phyloP scores from a whole-genome alignment of 805 yeast species.

The Saccharomycopsis schoenii region DNA sequence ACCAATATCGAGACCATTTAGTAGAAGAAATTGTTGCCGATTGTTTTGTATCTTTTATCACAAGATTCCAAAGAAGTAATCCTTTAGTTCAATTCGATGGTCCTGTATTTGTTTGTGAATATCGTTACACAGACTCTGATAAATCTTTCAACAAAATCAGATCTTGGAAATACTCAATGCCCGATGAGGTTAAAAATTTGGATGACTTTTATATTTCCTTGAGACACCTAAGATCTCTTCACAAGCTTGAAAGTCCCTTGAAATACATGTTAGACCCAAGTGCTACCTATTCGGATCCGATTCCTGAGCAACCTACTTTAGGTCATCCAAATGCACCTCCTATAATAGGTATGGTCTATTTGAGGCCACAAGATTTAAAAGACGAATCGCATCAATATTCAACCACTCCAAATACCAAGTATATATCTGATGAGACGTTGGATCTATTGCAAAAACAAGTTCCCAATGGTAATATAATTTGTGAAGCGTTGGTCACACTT shows the following conservation, averaged over 20 bases:
- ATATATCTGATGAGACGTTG: not conserved
- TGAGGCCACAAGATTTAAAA: slow-evolving; percentile 60
- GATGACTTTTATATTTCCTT: slow-evolving; percentile 77
- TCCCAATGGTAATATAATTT: not conserved
- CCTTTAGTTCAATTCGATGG: slow-evolving; percentile 74
- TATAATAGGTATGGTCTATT: slow-evolving; percentile 81
- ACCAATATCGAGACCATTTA: slow-evolving; percentile 90
- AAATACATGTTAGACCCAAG: slow-evolving; percentile 65
- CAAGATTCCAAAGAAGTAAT: slow-evolving; percentile 91
- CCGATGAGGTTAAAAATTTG: slow-evolving; percentile 83
- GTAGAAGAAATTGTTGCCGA: slow-evolving; percentile 86
- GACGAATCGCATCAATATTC: slow-evolving; percentile 59
- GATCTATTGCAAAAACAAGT: not conserved
- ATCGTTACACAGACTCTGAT: slow-evolving; percentile 84
- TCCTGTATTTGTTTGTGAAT: slow-evolving; percentile 89
- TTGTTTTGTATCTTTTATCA: slow-evolving; percentile 89
- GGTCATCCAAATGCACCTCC: slow-evolving; percentile 90
- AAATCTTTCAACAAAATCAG: slow-evolving; percentile 88
- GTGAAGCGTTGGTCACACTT: not conserved
- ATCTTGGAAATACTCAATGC: slow-evolving; percentile 98
- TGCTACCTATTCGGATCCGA: slow-evolving; percentile 61
- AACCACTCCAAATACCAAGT: slow-evolving; percentile 12
- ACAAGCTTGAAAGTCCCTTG: slow-evolving; percentile 77
- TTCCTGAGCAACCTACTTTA: slow-evolving; percentile 68
- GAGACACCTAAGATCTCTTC: slow-evolving; percentile 54